Base-by-base conservation (phyloP, 177 flowering plant species). In the Vitis hybrid region DNA sequence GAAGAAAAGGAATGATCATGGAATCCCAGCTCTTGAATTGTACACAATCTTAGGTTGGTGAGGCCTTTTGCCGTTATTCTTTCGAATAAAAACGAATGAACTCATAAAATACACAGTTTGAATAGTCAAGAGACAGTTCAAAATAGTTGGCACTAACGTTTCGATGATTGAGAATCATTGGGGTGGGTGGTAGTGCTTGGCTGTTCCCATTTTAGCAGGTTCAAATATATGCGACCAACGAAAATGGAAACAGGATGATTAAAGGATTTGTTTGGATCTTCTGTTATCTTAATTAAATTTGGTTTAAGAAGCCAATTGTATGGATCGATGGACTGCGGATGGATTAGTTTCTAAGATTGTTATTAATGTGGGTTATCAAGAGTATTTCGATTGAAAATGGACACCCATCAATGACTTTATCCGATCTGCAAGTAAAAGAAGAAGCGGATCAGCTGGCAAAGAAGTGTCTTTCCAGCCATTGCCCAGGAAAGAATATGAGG, bases 391-490 rank as follows among this genome's bases (percentile, higher is more conserved):
- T 28, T 28, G 31, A 14, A 14, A 55, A 55, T 55, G 15, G 17
- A 15, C 17, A 5, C 3, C 15, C 58, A 14, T 17, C 58, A 5
- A 14, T n/a, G 18, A 12, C 58, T 55, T 55, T 55, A 55, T 55
- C 17, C 58, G 6, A 14, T 55, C 17, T 55, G 17, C 17, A 14
- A 14, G 47, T 38, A 38, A 38, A 38, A 38, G 14, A 52, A 54
- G 59, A 54, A 47, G 69, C 47, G 17, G 51, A 63, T 49, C 59
- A 65, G 58, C 68, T 51, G 68, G 58, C 59, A 22, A 51, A 1
- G 13, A 28, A 28, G 31, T 47, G 24, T n/a, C 54, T 64, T 64
- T 64, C 66, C 66, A 64, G 54, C 66, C 66, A 44, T 28, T 28
- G 31, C 31, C 31, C 31, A 28, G 31, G 31, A 28, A 28, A 28